phyloP scores from a whole-genome alignment of 2,329 filamentous ascomycete species.

The Ophiostoma australiae region DNA sequence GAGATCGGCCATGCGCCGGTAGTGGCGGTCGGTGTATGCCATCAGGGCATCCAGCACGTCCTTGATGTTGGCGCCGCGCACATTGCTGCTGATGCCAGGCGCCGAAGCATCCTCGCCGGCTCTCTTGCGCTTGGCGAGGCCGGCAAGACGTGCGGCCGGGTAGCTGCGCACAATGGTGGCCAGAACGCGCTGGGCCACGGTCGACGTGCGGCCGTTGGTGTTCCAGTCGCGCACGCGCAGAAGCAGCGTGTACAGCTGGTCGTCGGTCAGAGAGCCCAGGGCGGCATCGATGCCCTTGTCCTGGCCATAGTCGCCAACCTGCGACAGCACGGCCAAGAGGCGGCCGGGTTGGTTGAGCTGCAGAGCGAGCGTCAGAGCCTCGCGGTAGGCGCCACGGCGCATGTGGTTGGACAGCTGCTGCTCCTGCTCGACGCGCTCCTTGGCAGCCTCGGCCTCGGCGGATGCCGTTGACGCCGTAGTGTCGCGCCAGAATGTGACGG shows the following conservation, averaged over 20 bases:
- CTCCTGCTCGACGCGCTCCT: conserved; percentile 80
- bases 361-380: conserved; percentile 86
- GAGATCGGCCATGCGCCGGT: conserved; percentile 80
- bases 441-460: conserved; percentile 66
- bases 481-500: conserved; percentile 92
- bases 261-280: conserved; percentile 69
- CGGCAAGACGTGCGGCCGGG: conserved; percentile 70
- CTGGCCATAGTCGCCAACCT: conserved; percentile 42
- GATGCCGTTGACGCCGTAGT: conserved; percentile 76
- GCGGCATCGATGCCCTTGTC: conserved; percentile 70
- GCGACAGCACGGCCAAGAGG: conserved; percentile 78
- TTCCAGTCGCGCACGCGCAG: conserved; percentile 92
- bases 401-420: conserved; percentile 93
- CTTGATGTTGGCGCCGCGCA: conserved; percentile 54
- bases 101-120: conserved; percentile 25
- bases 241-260: conserved; percentile 79
- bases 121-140: conserved; percentile 46
- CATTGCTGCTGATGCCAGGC: conserved; percentile 48
- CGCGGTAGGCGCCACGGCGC: conserved; percentile 77
- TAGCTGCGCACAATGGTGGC: conserved; percentile 76
- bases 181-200: conserved; percentile 79
- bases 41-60: conserved; percentile 83
- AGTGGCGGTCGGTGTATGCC: conserved; percentile 90
- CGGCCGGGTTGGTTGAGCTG: conserved; percentile 92
- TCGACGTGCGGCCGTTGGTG: conserved; percentile 81